These are phyloP conservation scores for Kwoniella heveanensis DNA, from an alignment of 768 basidiomycete species.

Conservation along the genomic window DNA sequence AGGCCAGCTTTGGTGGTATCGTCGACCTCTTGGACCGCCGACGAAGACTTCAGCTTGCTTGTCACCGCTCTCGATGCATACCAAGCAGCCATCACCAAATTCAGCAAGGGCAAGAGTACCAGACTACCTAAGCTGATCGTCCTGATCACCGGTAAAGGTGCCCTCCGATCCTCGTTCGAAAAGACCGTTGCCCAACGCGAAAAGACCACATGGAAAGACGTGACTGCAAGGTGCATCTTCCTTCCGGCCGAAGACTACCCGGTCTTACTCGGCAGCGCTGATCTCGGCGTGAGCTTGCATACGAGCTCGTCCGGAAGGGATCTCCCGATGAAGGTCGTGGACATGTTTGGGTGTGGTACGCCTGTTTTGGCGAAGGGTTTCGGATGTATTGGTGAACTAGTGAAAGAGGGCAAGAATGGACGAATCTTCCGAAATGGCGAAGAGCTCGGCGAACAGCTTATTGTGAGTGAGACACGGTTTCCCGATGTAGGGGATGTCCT, in stretches of 20 bases:
- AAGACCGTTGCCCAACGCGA: constrained; percentile 65
- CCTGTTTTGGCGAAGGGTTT: constrained; percentile 91
- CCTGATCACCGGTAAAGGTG: constrained; percentile 88
- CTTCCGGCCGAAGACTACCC: constrained; percentile 90
- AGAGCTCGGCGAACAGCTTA: constrained; percentile 71
- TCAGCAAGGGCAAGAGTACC: background rate
- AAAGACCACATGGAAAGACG: constrained; percentile 62
- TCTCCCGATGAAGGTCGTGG: constrained; percentile 98
- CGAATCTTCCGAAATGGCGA: constrained; percentile 69
- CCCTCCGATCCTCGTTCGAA: constrained; percentile 75
- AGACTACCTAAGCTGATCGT: constrained; percentile 74
- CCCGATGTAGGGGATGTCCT: too few relatives aligned
- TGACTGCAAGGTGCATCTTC: constrained; percentile 65
- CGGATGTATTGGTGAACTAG: constrained; percentile 79
- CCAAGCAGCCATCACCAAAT: constrained; percentile 64
- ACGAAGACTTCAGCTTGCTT: constrained; percentile 89
- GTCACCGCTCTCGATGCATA: constrained; percentile 73
- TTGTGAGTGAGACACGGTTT: constrained; percentile 43
- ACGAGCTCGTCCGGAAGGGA: constrained; percentile 86
- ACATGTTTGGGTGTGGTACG: constrained; percentile 97
- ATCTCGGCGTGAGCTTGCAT: constrained; percentile 88
- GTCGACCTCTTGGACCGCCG: constrained; percentile 95
- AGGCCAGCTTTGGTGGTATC: constrained; percentile 85
- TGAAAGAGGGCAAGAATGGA: constrained; percentile 81
- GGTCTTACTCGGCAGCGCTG: constrained; percentile 79